Base-by-base conservation (phyloP, 306 rosid species). In the Parietaria judaica region DNA sequence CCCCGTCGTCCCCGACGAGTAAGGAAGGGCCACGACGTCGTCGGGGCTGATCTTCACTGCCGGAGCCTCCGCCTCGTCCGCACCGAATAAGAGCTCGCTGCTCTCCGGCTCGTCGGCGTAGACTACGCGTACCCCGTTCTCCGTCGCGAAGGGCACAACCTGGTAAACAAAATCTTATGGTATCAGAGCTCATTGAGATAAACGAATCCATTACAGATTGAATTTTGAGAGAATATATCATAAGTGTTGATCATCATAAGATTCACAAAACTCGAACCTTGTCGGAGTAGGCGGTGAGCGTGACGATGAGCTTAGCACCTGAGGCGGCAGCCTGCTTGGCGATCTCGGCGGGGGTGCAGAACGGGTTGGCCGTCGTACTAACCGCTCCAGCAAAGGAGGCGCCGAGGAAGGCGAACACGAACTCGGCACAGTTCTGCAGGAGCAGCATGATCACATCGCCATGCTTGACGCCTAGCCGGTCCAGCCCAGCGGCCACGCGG, bases 1-100 rank as follows among this genome's bases (percentile, higher is more conserved):
- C 5, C 97, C 95, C 0, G 94, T 84, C 0, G 97, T 90, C 0
- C 95, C 97, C 0, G 97, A 90, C 0, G 95, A 90, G 48, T 81
- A 90, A 0, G 94, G 95, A 5, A 90, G 61, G 36, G 95, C 97
- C 9, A 87, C 94, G 14, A 84, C 72, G 71, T 87, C 95, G 66
- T 86, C 80, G 0, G 90, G 80, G 17, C 11, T 66, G 31, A 90
- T 75, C 53, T 87, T 74, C 10, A 84, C 85, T 0, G 68, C 80
- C 0, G 95, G 91, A 11, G 54, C 68, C 1, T 76, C 76, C 0
- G 41, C 69, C 69, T 84, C 95, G 63, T 82, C 76, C 0, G 83
- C 70, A 11, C 65, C 17, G 5, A 23, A 23, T 23, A 23, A 23
- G 31, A 23, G 31, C 31, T 23, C 70, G 67, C 7, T 84, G 34